Evolutionary conservation across 345 rosid species (phyloP).

Genomic region (Camelina sativa): DNA sequence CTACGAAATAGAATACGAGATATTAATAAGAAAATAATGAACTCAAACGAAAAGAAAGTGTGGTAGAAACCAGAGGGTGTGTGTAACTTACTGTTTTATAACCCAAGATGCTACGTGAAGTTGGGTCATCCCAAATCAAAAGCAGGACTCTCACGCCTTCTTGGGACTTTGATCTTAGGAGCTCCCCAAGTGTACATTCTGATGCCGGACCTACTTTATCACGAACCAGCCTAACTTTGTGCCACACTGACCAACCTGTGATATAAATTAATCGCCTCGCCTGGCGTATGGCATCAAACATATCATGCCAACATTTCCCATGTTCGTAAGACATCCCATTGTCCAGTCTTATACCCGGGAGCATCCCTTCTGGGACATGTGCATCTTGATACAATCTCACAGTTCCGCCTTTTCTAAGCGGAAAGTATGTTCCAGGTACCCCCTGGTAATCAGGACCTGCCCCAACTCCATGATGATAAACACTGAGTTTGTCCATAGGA

Average conservation of each 20-base stretch:
- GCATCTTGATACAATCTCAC: conserved; percentile 89
- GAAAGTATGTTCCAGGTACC: conserved; percentile 84
- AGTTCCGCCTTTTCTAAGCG: conserved; percentile 72
- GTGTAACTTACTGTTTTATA: conserved; percentile 58
- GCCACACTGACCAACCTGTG: conserved; percentile 85
- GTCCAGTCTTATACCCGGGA: conserved; percentile 65
- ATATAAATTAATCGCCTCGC: conserved; percentile 81
- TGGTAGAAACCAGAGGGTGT: not conserved
- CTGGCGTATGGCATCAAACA: conserved; percentile 69
- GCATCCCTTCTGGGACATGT: conserved; percentile 63
- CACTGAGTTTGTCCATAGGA: conserved; percentile 52
- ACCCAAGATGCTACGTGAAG: conserved; percentile 74
- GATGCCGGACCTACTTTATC: conserved; percentile 45
- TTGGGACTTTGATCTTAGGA: conserved; percentile 76
- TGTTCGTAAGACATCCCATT: conserved; percentile 56
- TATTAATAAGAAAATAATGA: conserved; percentile 14
- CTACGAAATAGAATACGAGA: not conserved
- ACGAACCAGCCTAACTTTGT: conserved; percentile 65
- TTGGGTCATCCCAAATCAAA: conserved; percentile 94
- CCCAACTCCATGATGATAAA: conserved; percentile 62
- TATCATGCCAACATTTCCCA: conserved; percentile 74
- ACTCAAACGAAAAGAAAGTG: conserved; percentile 14
- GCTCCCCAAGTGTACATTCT: conserved; percentile 67
- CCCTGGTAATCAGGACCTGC: conserved; percentile 64
- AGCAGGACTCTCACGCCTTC: conserved; percentile 93